Evolutionary conservation across 345 rosid species (phyloP), one percentile per base, ranked within the genome.

Genomic region (Heritiera fomes): DNA sequence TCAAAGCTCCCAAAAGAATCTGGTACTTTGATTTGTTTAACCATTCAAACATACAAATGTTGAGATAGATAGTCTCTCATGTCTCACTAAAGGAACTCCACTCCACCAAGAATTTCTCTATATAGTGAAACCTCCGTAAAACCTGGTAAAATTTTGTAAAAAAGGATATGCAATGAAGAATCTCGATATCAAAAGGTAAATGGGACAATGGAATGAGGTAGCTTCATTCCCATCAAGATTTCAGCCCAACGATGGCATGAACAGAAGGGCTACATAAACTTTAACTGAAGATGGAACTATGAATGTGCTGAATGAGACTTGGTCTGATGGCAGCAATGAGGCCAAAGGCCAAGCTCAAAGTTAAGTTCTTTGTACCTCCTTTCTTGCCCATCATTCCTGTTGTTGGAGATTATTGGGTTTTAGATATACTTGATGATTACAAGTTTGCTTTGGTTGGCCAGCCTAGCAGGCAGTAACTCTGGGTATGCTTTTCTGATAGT

Each of bases 171-270:
- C 83, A 90, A 75, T 90, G 84, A 90, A 78, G 74, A 89, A 86
- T 0, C 73, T 92, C 1, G 94, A 95, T 75, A 2, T 93, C 75
- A 74, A 84, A 80, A 85, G 91, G 45, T 95, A 90, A 87, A 91
- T 90, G 97, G 98, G 97, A 2, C 84, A 95, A 45, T 91, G 97
- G 98, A 89, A 91, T 83, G 98, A 95, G 81, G 90, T 93, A 62
- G 98, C 97, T 7, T 88, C 93, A 28, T 90, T 91, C 77, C 98
- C 95, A 0, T 91, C 98, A 1, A 15, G 43, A 28, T 88, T 89
- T 78, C 98, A 94, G 74, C 98, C 98, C 11, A 86, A 79, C 77
- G 76, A 88, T 81, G 97, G 98, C 2, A 86, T 1, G 67, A 85
- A 91, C 88, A 90, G 95, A 3, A 86, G 97, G 41, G 98, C 97